Evolutionary conservation across 1,284 basidiomycete species (phyloP).

Genomic region (Afroboletus lepidellus): DNA sequence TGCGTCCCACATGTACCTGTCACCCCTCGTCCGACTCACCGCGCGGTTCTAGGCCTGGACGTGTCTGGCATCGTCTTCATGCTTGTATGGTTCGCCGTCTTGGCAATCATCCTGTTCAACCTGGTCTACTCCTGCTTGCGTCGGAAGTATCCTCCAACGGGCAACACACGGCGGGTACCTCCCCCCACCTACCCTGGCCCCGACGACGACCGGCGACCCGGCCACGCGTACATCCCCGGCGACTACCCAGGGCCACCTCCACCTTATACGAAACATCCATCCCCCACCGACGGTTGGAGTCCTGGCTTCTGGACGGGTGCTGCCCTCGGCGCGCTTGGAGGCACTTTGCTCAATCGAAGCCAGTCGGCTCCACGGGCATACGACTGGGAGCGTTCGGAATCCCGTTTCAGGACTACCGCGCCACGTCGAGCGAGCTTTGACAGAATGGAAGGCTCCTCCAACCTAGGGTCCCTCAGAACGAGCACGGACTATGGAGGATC

Average conservation of each 20-base stretch:
- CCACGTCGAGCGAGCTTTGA: constrained; percentile 39
- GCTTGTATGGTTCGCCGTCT: constrained; percentile 52
- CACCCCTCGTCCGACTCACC: neutral
- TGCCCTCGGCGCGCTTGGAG: constrained; percentile 63
- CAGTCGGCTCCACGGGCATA: constrained; percentile 34
- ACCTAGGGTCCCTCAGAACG: constrained; percentile 59
- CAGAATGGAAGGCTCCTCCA: constrained; percentile 67
- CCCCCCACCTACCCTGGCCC: constrained; percentile 34
- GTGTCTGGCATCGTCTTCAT: constrained; percentile 49
- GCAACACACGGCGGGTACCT: constrained; percentile 26
- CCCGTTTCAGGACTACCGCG: constrained; percentile 18
- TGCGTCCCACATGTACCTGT: constrained; percentile 10
- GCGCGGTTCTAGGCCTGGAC: constrained; percentile 37
- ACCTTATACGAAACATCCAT: constrained; percentile 62
- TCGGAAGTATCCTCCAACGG: constrained; percentile 20
- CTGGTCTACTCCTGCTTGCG: constrained; percentile 54
- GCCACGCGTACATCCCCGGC: constrained; percentile 52
- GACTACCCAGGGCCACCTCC: constrained; percentile 63
- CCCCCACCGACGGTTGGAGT: constrained; percentile 39
- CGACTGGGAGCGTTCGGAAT: constrained; percentile 53
- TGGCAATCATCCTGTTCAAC: constrained; percentile 56
- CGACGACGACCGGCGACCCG: constrained; percentile 23
- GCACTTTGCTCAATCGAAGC: constrained; percentile 51
- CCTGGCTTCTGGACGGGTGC: constrained; percentile 85
- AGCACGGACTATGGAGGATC: constrained; percentile 74